phyloP scores from a whole-genome alignment of 1,284 basidiomycete species.

The Ganoderma resinaceum region DNA sequence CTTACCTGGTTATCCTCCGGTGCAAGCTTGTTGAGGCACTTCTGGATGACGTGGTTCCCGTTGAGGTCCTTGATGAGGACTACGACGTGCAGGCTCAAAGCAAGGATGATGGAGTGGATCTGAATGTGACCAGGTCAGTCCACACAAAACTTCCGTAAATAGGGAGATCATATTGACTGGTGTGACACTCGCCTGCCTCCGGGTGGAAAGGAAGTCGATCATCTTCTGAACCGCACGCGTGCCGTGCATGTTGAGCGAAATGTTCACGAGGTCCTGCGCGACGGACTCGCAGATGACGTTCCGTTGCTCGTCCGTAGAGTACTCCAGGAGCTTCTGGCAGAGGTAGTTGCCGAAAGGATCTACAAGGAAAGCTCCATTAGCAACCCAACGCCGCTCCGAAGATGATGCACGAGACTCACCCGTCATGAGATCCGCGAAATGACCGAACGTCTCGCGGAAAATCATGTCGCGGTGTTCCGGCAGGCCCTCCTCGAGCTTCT shows the following conservation, averaged over 20 bases:
- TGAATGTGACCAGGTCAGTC: slow-evolving; percentile 84
- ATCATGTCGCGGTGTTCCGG: slow-evolving; percentile 98
- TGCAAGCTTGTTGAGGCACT: slow-evolving; percentile 97
- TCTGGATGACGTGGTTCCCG: slow-evolving; percentile 99
- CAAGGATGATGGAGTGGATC: slow-evolving; percentile 97
- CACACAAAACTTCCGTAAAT: slow-evolving; percentile 57
- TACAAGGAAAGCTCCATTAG: slow-evolving; percentile 35
- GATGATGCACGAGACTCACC: slow-evolving; percentile 51
- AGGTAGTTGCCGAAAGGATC: slow-evolving; percentile 99
- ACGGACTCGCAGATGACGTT: slow-evolving; percentile 98
- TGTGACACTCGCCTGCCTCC: slow-evolving; percentile 79
- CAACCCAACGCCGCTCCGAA: slow-evolving; percentile 9
- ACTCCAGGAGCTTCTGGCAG: slow-evolving; percentile 98
- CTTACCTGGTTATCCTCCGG: slow-evolving; percentile 96
- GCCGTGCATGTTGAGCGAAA: slow-evolving; percentile 99
- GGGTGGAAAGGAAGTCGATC: slow-evolving; percentile 99
- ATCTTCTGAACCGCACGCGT: slow-evolving; percentile 99
- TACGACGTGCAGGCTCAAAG: slow-evolving; percentile 96
- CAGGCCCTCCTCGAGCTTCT: slow-evolving; percentile 97
- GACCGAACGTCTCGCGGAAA: slow-evolving; percentile 97
- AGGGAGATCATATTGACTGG: slow-evolving; percentile 38
- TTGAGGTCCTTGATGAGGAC: slow-evolving; percentile 99
- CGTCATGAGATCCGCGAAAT: slow-evolving; percentile 99
- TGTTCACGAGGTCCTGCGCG: slow-evolving; percentile 95
- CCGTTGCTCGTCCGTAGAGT: slow-evolving; percentile 97